Evolutionary conservation across 768 basidiomycete species (phyloP).

Genomic region (Cystofilobasidium bisporidii): DNA sequence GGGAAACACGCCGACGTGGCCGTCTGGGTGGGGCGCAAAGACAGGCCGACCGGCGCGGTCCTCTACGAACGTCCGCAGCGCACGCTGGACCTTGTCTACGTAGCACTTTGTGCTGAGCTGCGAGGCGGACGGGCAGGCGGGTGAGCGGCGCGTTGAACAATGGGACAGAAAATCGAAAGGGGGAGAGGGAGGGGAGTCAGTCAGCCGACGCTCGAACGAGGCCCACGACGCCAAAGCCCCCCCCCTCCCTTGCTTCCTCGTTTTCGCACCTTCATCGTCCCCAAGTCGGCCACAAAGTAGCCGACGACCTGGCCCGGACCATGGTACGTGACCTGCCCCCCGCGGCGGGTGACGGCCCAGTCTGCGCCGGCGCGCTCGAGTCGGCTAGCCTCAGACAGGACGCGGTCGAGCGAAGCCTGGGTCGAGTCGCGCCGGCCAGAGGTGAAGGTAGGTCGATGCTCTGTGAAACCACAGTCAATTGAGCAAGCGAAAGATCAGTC

Average conservation of each 20-base stretch:
- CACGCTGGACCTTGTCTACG: constrained; percentile 68
- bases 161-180: no score
- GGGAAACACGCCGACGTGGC: constrained; percentile 85
- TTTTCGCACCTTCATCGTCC: constrained; percentile 65
- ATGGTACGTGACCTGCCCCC: constrained; percentile 92
- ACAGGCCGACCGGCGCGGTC: constrained; percentile 48
- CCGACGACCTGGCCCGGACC: constrained; percentile 96
- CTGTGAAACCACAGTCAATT: constrained; percentile 59
- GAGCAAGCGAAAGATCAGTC: constrained; percentile 44
- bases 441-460: constrained; percentile 92
- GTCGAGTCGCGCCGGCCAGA: constrained; percentile 70
- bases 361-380: constrained; percentile 75
- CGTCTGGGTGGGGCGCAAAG: constrained; percentile 49
- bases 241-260: no score
- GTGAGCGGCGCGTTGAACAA: no score
- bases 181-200: no score
- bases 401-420: constrained; percentile 31
- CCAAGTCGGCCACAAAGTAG: constrained; percentile 84
- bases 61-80: constrained; percentile 55
- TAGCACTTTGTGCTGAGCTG: constrained; percentile 45
- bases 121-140: no score
- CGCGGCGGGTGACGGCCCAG: constrained; percentile 68
- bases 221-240: no score
- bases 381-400: constrained; percentile 53
- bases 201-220: no score